Evolutionary conservation across 2,329 filamentous ascomycete genomes (phyloP).

Genomic region (Ampelomyces quisqualis): DNA sequence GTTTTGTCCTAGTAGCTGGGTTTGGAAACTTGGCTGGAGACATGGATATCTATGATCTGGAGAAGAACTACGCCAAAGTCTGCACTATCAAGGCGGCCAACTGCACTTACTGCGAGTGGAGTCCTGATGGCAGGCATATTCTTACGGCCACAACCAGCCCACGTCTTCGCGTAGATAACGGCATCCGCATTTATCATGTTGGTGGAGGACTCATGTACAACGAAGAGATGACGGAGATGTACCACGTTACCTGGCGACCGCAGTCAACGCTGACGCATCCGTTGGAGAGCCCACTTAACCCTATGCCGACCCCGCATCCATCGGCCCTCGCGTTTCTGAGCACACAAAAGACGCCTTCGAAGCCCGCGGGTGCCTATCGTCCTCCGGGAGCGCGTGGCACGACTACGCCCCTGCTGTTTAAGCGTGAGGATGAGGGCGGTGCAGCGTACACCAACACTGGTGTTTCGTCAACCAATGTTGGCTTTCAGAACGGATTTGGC

Average conservation of each 20-base stretch:
- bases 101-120: conserved; percentile 95
- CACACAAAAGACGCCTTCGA: conserved; percentile 89
- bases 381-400: conserved; percentile 90
- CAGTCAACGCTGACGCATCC: conserved; percentile 63
- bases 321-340: conserved; percentile 81
- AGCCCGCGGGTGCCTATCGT: conserved; percentile 94
- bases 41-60: conserved; percentile 95
- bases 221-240: conserved; percentile 91
- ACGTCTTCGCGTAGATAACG: conserved; percentile 92
- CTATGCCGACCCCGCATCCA: conserved; percentile 74
- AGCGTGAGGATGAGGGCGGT: conserved; percentile 95
- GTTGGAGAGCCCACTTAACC: conserved; percentile 68
- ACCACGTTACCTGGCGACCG: conserved; percentile 84
- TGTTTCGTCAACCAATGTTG: conserved; percentile 59
- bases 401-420: conserved; percentile 88
- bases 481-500: conserved; percentile 74
- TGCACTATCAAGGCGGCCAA: conserved; percentile 94
- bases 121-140: conserved; percentile 91
- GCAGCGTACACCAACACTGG: conserved; percentile 84
- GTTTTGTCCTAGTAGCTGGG: conserved; percentile 89
- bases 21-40: conserved; percentile 97
- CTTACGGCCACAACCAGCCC: conserved; percentile 98
- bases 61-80: conserved; percentile 90
- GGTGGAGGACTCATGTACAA: conserved; percentile 89
- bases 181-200: conserved; percentile 92